Evolutionary conservation across 2,329 filamentous ascomycete genomes (phyloP), one percentile per base, ranked within the genome.

Genomic region (Calonectria hongkongensis): DNA sequence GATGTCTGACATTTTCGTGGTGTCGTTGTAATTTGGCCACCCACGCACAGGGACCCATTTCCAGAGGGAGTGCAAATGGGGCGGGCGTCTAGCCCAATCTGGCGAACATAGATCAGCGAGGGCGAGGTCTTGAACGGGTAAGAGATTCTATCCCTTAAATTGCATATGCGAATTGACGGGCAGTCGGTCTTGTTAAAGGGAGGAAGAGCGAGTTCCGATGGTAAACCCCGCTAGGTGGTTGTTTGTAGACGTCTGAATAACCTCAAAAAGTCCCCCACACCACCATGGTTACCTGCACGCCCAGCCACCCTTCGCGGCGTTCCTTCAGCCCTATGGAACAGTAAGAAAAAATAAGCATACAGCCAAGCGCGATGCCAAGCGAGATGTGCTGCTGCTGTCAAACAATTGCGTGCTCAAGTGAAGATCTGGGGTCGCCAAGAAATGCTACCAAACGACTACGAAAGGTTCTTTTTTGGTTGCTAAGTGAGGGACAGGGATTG

Each of bases 231-330:
- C 10, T 18, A 4, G 4, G 54, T 8, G 1, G 30, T 48, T 25
- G 45, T 25, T 15, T n/a, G 27, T 30, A 41, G 16, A 33, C 54
- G 69, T 71, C 69, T 9, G 41, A 56, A 71, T 71, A 71, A 45
- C 69, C 64, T 68, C 69, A 71, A 54, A 60, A 71, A 54, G 30
- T 12, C 47, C 58, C 39, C 50, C 62, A 25, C 63, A 16, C 47
- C 50, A 28, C 58, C 58, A 65, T 21, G 8, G 43, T 36, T 28
- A 15, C 62, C 54, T 63, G 41, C 47, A 71, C 56, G 39, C 54
- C 45, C 64, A 30, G 25, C 39, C 60, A 36, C 33, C 68, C 58
- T 21, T 47, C 8, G 30, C 51, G 6, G 51, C 13, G 33, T 25
- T n/a, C 33, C 33, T 9, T 51, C 63, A 67, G 68, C 60, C 68